Conservation (phyloP, 306 rosid genomes). For the Vigna trinervia region DNA sequence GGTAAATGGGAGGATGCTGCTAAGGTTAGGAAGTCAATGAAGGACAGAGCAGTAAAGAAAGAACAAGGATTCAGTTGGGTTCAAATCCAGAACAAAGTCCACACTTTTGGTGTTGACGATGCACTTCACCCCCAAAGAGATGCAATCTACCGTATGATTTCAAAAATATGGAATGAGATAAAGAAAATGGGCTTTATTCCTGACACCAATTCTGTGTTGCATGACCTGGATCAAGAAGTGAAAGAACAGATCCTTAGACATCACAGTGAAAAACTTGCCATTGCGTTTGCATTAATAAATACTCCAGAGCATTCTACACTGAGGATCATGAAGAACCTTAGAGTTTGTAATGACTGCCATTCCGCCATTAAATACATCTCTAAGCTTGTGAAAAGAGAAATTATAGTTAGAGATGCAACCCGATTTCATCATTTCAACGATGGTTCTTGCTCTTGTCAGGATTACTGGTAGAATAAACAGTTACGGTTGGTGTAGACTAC, state of each 20-base stretch:
- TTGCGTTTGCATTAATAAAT: conserved; percentile 76
- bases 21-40: conserved; percentile 79
- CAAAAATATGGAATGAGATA: conserved; percentile 80
- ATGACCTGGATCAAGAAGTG: conserved; percentile 76
- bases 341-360: conserved; percentile 88
- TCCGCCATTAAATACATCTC: conserved; percentile 87
- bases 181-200: conserved; percentile 82
- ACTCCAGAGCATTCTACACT: conserved; percentile 66
- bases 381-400: conserved; percentile 82
- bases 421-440: conserved; percentile 88
- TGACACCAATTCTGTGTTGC: conserved; percentile 65
- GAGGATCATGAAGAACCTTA: conserved; percentile 87
- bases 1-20: conserved; percentile 91
- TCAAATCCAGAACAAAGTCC: conserved; percentile 72
- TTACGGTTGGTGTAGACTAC: conserved; percentile 19
- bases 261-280: conserved; percentile 87
- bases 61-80: conserved; percentile 90
- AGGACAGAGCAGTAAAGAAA: conserved; percentile 82
- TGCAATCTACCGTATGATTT: conserved; percentile 67
- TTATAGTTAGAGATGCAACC: conserved; percentile 76
- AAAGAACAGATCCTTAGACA: conserved; percentile 78
- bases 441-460: conserved; percentile 84
- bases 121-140: conserved; percentile 74
- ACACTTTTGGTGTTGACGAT: conserved; percentile 82
- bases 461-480: conserved; percentile 70